Evolutionary conservation across 768 basidiomycete genomes (phyloP).

Genomic region (Leucogyrophana mollusca): DNA sequence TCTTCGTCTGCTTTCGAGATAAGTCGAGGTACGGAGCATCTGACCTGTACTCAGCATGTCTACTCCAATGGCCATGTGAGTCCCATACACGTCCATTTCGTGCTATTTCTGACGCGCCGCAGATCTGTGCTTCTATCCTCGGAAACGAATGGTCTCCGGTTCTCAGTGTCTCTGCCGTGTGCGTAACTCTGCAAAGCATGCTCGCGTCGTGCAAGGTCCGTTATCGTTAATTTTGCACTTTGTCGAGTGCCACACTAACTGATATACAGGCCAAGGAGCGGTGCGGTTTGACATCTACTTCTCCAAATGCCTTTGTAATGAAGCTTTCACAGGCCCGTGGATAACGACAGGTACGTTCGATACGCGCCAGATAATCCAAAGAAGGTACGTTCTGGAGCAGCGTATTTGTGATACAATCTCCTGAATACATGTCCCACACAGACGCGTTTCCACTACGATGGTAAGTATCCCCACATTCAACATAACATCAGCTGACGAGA

Average conservation of each 20-base stretch:
- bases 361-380: constrained; percentile 83
- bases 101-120: constrained; percentile 13
- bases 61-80: constrained; percentile 86
- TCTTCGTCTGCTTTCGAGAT: constrained; percentile 12
- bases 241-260: not conserved
- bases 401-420: not conserved
- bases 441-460: constrained; percentile 83
- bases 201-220: constrained; percentile 85
- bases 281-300: constrained; percentile 35
- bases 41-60: constrained; percentile 56
- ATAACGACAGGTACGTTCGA: constrained; percentile 81
- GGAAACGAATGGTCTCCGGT: constrained; percentile 91
- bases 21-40: constrained; percentile 5
- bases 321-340: constrained; percentile 54
- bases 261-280: constrained; percentile 54
- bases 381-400: constrained; percentile 51
- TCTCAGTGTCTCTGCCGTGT: constrained; percentile 78
- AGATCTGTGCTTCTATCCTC: constrained; percentile 91
- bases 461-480: constrained; percentile 40
- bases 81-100: constrained; percentile 7
- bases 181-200: constrained; percentile 90
- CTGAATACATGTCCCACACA: constrained; percentile 27
- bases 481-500: constrained; percentile 13
- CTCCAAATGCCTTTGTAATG: constrained; percentile 7
- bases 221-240: not conserved